Base-by-base conservation (phyloP, 306 rosid genomes). In the Fagus sylvatica region DNA sequence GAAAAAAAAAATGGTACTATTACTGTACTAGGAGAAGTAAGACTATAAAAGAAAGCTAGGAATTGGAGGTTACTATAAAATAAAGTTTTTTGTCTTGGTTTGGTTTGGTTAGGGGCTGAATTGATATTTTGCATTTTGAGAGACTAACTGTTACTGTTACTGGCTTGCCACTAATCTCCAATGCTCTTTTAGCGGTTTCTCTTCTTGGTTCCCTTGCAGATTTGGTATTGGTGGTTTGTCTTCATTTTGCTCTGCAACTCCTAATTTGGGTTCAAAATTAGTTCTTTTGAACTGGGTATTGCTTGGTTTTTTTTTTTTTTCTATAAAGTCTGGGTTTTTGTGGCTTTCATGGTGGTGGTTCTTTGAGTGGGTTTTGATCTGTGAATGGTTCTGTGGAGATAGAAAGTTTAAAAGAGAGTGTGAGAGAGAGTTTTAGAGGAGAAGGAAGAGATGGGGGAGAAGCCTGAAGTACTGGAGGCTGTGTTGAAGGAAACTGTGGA, bases 401-500 rank as follows among this genome's bases (percentile, higher is more conserved):
- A 80, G 79, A 80, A 82, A 78, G 87, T 72, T 80, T 8, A 46
- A 10, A 46, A 72, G 82, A 19, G 19, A 71, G 61, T 69, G 76
- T 54, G 72, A 22, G 28, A 28, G 66, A 28, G 77, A 22, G 56
- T 54, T 53, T 48, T 0, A 46, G 49, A 64, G 72, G 22, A 15
- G 55, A 43, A 73, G 78, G 75, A 69, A 77, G 74, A 79, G 81
- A 93, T 85, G 89, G 97, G 74, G 59, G 97, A 95, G 78, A 91
- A 95, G 74, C 80, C 98, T 73, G 87, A 87, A 80, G 93, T 86
- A 8, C 78, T 95, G 86, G 98, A 95, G 39, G 98, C 98, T 76
- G 95, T 95, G 69, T 51, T 95, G 87, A 95, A 95, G 88, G 98
- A 95, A 85, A 83, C 96, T 76, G 98, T 95, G 57, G 98, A 95